A percentile compares a stretch with the other conserved stretches of the same genome.
Evolutionary conservation across 169 alveolate species (phyloP).

Genomic region (Plasmodium cynomolgi): DNA sequence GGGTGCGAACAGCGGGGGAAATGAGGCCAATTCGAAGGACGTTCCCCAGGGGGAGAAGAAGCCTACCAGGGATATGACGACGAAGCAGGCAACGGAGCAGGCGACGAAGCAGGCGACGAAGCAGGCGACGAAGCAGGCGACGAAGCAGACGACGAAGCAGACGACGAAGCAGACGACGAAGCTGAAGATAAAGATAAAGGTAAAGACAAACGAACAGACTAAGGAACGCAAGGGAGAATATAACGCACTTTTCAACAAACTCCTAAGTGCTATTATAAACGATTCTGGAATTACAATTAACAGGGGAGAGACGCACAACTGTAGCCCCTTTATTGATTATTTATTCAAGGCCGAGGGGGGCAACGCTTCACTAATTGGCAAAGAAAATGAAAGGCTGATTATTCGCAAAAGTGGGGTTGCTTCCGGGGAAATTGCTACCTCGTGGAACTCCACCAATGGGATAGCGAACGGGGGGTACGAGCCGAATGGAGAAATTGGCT

Average conservation of each 20-base stretch:
- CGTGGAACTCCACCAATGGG: not conserved
- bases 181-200: not conserved
- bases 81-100: not conserved
- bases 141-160: not conserved
- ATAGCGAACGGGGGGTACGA: not conserved
- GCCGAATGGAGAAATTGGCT: not conserved
- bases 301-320: not conserved
- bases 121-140: not conserved
- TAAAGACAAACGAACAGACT: not conserved
- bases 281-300: conserved; percentile 7
- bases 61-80: not conserved
- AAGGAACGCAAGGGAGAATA: not conserved
- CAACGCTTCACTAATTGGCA: not conserved
- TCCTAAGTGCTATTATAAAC: conserved; percentile 10
- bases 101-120: not conserved
- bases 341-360: not conserved
- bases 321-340: conserved; percentile 3
- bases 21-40: not conserved
- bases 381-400: not conserved
- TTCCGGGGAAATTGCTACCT: not conserved
- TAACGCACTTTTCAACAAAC: conserved; percentile 15
- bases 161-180: not conserved
- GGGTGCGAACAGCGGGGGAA: not conserved
- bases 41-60: not conserved
- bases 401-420: not conserved